Percentiles rank a stretch among this genome's conserved stretches.
phyloP scores from a whole-genome alignment of 176 grass and related monocot species.

The Ensete glaucum region DNA sequence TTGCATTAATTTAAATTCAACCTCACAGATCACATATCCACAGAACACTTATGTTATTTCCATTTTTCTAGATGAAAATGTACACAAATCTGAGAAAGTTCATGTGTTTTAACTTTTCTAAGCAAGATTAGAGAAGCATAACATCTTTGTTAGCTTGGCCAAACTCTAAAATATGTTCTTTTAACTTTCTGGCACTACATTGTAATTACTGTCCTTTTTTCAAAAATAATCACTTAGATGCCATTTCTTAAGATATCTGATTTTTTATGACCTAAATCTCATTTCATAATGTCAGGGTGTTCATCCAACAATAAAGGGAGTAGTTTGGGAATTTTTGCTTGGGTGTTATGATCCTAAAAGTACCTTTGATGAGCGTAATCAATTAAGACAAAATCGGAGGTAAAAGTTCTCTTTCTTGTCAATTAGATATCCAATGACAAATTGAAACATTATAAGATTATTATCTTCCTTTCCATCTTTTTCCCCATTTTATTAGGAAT shows the following conservation, averaged over 20 bases:
- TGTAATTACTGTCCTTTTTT: too few relatives aligned
- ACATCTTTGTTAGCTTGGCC: too few relatives aligned
- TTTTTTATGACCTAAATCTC: conserved; percentile 1
- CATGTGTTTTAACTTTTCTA: too few relatives aligned
- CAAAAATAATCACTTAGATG: too few relatives aligned
- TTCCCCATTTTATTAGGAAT: not conserved
- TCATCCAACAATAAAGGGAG: conserved; percentile 88
- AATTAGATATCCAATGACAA: not conserved
- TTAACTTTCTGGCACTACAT: too few relatives aligned
- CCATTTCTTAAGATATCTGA: not conserved
- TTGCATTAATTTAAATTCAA: too few relatives aligned
- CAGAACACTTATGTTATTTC: too few relatives aligned
- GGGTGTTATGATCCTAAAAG: conserved; percentile 92
- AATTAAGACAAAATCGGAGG: conserved; percentile 64
- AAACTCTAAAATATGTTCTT: too few relatives aligned
- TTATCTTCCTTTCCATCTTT: not conserved
- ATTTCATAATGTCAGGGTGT: conserved; percentile 46
- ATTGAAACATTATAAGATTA: not conserved
- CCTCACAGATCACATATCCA: too few relatives aligned
- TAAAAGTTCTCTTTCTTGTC: conserved; percentile 15
- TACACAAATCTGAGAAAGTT: too few relatives aligned
- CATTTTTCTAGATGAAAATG: too few relatives aligned
- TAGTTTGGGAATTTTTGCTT: conserved; percentile 92
- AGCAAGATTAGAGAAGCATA: too few relatives aligned
- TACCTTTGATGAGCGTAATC: conserved; percentile 60